Evolutionary conservation across 2,329 filamentous ascomycete genomes (phyloP).

Genomic region (Penicillium corylophilum): DNA sequence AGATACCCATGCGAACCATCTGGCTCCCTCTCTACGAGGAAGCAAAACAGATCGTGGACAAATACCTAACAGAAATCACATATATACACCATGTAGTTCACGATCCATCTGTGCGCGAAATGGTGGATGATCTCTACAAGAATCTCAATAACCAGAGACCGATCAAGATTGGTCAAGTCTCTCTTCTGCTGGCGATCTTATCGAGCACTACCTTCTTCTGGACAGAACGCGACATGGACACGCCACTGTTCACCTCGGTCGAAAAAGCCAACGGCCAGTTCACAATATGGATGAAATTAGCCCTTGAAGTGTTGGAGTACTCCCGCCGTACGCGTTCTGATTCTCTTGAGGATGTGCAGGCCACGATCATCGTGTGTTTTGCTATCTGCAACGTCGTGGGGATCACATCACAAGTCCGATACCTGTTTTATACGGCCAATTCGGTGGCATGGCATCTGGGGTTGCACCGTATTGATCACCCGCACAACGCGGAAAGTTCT

Average conservation of each 20-base stretch:
- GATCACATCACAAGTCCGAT: constrained; percentile 32
- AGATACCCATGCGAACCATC: constrained; percentile 20
- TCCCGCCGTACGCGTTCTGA: constrained; percentile 20
- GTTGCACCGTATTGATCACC: constrained; percentile 22
- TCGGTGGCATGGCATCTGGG: constrained; percentile 22
- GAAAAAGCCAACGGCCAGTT: constrained; percentile 30
- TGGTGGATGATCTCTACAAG: constrained; percentile 32
- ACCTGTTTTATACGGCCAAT: constrained; percentile 32
- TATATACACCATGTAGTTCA: constrained; percentile 39
- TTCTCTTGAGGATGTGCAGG: constrained; percentile 40
- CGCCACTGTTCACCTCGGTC: constrained; percentile 13
- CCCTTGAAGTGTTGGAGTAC: constrained; percentile 36
- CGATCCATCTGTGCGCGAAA: constrained; percentile 24
- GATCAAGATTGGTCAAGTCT: constrained; percentile 27
- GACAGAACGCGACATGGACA: constrained; percentile 21
- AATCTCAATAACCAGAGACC: constrained; percentile 17
- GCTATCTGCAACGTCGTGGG: constrained; percentile 37
- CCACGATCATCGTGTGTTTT: constrained; percentile 36
- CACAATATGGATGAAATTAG: constrained; percentile 29
- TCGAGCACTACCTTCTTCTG: constrained; percentile 35
- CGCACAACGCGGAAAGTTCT: constrained; percentile 2
- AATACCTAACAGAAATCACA: constrained; percentile 33
- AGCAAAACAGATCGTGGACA: constrained; percentile 32
- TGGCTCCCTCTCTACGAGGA: constrained; percentile 39
- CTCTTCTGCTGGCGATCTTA: constrained; percentile 34